Evolutionary conservation across 441 rosid species (phyloP).

Genomic region (Brassica hybrid): DNA sequence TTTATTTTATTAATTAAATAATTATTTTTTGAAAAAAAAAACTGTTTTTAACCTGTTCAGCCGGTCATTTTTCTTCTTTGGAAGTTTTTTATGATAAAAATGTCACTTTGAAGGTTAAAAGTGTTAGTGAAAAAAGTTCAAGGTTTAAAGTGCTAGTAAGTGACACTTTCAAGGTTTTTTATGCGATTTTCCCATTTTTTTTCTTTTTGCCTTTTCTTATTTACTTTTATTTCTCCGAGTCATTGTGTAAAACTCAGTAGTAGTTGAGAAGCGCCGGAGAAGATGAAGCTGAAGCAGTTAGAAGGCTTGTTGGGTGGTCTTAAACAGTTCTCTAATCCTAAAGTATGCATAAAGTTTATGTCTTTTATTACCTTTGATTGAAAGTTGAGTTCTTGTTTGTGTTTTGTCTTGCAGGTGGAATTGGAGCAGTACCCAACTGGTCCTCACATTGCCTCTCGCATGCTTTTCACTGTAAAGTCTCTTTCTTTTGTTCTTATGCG

Average conservation of each 20-base stretch:
- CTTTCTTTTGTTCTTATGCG: not conserved
- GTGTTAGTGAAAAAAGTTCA: too few species aligned
- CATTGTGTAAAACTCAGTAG: not conserved
- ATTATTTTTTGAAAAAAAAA: too few species aligned
- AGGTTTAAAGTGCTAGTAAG: too few species aligned
- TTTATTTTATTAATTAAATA: too few species aligned
- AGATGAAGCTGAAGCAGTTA: conserved; percentile 89
- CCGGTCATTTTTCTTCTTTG: too few species aligned
- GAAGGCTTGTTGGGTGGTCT: conserved; percentile 82
- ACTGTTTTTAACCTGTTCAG: too few species aligned
- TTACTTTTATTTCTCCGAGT: not conserved
- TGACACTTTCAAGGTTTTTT: too few species aligned
- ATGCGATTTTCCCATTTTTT: too few species aligned
- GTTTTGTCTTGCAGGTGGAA: conserved; percentile 61
- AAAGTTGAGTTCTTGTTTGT: not conserved
- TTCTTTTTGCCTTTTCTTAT: too few species aligned
- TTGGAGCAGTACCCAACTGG: conserved; percentile 97
- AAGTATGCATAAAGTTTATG: conserved; percentile 46
- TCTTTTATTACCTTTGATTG: not conserved
- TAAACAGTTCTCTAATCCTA: conserved; percentile 74
- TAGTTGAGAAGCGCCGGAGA: conserved; percentile 22
- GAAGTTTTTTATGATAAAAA: too few species aligned
- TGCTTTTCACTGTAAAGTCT: conserved; percentile 72
- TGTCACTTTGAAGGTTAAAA: too few species aligned
- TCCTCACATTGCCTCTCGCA: conserved; percentile 95